phyloP scores from a whole-genome alignment of 1,139 yeast genomes.

The Yamadazyma taylorii region DNA sequence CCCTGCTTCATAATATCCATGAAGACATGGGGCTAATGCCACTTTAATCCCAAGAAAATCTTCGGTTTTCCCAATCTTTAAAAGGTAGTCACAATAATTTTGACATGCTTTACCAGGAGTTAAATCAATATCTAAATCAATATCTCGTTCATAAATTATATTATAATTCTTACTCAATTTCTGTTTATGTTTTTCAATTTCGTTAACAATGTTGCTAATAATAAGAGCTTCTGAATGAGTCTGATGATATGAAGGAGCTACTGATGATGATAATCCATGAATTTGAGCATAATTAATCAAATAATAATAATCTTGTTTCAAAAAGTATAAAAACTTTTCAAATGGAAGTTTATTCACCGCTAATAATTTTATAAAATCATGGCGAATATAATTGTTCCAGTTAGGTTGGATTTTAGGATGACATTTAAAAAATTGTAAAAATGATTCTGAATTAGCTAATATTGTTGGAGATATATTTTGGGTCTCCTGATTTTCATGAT shows the following conservation, averaged over 20 bases:
- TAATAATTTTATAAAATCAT: slow-evolving; percentile 57
- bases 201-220: slow-evolving; percentile 53
- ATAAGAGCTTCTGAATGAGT: slow-evolving; percentile 53
- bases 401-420: slow-evolving; percentile 56
- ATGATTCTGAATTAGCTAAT: neutral
- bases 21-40: slow-evolving; percentile 74
- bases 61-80: slow-evolving; percentile 48
- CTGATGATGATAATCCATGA: slow-evolving; percentile 64
- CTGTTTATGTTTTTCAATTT: slow-evolving; percentile 54
- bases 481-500: neutral
- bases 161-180: slow-evolving; percentile 49
- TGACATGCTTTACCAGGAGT: slow-evolving; percentile 56
- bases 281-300: slow-evolving; percentile 68
- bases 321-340: slow-evolving; percentile 53
- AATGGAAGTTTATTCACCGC: slow-evolving; percentile 54
- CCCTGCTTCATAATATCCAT: slow-evolving; percentile 67
- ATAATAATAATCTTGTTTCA: slow-evolving; percentile 74
- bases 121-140: slow-evolving; percentile 39
- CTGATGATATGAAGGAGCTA: slow-evolving; percentile 56
- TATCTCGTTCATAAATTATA: slow-evolving; percentile 44
- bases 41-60: slow-evolving; percentile 67
- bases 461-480: neutral
- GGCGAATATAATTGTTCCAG: slow-evolving; percentile 63
- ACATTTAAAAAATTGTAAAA: slow-evolving; percentile 41
- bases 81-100: slow-evolving; percentile 60